Evolutionary conservation across 163 green algal genomes (phyloP).

Genomic region (Scenedesmus sp.): DNA sequence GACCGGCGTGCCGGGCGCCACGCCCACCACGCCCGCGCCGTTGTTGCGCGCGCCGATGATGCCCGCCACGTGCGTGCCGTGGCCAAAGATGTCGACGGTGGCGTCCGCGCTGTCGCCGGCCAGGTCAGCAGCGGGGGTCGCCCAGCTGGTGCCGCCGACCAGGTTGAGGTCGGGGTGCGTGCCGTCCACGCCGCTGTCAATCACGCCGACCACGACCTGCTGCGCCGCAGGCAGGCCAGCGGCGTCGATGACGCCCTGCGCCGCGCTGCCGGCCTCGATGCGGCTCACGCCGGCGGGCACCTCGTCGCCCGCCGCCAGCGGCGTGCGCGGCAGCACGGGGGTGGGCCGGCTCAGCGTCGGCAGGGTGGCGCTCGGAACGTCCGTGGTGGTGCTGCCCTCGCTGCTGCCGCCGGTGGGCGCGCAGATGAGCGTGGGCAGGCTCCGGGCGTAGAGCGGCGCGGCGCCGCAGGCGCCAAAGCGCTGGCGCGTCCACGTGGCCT

Average conservation of each 20-base stretch:
- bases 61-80: conserved; percentile 21
- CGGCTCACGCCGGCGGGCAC: background rate
- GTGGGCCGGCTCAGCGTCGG: too few relatives aligned
- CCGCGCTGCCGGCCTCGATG: background rate
- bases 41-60: conserved; percentile 28
- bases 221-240: background rate
- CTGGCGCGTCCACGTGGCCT: background rate
- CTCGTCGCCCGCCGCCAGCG: conserved; percentile 7
- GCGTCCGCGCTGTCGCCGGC: conserved; percentile 4
- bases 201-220: conserved; percentile 2
- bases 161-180: conserved; percentile 27
- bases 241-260: too few relatives aligned
- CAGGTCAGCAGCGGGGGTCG: background rate
- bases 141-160: conserved; percentile 15
- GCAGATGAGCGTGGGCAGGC: background rate
- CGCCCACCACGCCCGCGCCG: background rate
- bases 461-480: background rate
- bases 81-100: conserved; percentile 7
- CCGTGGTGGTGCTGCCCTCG: too few relatives aligned
- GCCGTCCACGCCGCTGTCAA: conserved; percentile 11
- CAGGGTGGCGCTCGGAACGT: too few relatives aligned
- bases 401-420: background rate
- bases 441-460: background rate
- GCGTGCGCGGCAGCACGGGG: background rate
- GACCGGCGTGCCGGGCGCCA: background rate